These are phyloP conservation scores for Oxyria digyna DNA, from an alignment of 148 eudicot genomes.

Conservation along the genomic window DNA sequence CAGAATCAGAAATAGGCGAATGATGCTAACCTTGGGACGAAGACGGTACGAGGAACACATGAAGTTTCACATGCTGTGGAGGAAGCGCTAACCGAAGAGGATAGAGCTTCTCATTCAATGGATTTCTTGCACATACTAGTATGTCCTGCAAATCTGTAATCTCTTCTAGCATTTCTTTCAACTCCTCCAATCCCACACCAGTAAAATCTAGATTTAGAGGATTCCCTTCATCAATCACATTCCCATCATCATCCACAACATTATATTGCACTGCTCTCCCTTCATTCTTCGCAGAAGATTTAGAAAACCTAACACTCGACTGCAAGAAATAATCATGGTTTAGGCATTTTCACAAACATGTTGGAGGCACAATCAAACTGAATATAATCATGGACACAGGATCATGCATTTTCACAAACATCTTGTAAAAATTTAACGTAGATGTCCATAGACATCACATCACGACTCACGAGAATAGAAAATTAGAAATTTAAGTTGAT, in stretches of 20 bases:
- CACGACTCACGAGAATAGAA: no score
- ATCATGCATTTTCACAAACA: no score
- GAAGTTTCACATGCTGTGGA: slow-evolving; percentile 68
- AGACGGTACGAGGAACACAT: slow-evolving; percentile 58
- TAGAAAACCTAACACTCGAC: slow-evolving; percentile 19
- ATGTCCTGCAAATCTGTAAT: slow-evolving; percentile 50
- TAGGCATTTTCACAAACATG: background rate
- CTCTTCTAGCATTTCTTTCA: slow-evolving; percentile 52
- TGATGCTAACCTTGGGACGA: slow-evolving; percentile 57
- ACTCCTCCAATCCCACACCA: slow-evolving; percentile 49
- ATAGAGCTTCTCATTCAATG: slow-evolving; percentile 58
- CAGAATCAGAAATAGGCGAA: background rate
- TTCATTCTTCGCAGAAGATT: slow-evolving; percentile 31
- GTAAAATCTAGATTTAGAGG: slow-evolving; percentile 32
- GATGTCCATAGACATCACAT: no score
- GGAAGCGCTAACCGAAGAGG: slow-evolving; percentile 77
- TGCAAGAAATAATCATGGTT: slow-evolving; percentile 20
- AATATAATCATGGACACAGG: no score
- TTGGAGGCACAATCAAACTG: no score
- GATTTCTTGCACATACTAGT: slow-evolving; percentile 53
- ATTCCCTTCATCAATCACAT: slow-evolving; percentile 22
- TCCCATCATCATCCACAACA: slow-evolving; percentile 50
- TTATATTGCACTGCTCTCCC: slow-evolving; percentile 51
- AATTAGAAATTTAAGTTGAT: no score
- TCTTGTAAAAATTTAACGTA: no score